phyloP scores from a whole-genome alignment of 108 stramenopile genomes.

The Cyclotella baltica region DNA sequence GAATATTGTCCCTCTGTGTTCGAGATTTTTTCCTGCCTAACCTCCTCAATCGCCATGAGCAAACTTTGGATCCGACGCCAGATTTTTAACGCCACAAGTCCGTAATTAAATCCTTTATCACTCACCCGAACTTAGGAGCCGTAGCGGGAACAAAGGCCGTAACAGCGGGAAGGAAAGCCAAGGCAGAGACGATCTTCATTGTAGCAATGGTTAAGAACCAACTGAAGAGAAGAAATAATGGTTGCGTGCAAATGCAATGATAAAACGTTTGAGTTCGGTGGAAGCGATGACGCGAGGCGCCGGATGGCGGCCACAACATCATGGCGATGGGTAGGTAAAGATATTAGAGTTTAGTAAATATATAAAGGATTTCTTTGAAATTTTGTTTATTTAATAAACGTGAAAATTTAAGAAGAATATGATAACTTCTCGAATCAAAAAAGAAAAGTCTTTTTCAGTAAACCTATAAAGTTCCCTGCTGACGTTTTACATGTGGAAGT shows the following conservation, averaged over 20 bases:
- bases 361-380: background rate
- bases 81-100: too few relatives aligned
- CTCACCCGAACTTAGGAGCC: constrained; percentile 29
- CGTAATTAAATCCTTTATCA: background rate
- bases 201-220: too few relatives aligned
- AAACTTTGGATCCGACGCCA: too few relatives aligned
- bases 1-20: too few relatives aligned
- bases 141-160: constrained; percentile 19
- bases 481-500: background rate
- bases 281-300: background rate
- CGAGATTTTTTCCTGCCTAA: too few relatives aligned
- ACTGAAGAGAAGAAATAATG: background rate
- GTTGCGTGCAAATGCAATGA: constrained; percentile 3
- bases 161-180: constrained; percentile 4
- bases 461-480: background rate
- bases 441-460: background rate
- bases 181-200: constrained; percentile 20
- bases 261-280: background rate
- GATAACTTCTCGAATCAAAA: background rate
- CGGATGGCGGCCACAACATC: too few relatives aligned
- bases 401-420: background rate
- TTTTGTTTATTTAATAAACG: too few relatives aligned
- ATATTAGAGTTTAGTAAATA: background rate
- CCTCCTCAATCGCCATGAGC: too few relatives aligned
- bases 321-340: too few relatives aligned